A percentile compares a stretch with the other conserved stretches of the same genome.
Evolutionary conservation across 2,329 filamentous ascomycete species (phyloP).

Genomic region (Cryphonectria japonica): DNA sequence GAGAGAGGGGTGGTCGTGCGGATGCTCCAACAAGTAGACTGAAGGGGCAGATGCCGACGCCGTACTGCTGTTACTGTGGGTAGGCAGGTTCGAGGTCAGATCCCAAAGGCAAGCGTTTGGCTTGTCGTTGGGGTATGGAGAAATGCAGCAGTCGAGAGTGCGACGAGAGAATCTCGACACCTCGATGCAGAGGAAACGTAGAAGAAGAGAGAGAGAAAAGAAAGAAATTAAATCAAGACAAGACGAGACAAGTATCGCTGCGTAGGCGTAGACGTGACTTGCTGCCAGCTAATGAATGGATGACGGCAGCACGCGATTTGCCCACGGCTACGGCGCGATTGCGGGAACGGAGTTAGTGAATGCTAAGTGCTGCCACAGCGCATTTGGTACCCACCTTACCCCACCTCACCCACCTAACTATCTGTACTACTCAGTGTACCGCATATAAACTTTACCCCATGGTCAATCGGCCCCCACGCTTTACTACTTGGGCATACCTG

Average conservation of each 20-base stretch:
- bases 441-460: too few species aligned
- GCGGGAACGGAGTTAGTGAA: background rate
- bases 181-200: background rate
- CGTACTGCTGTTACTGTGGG: background rate
- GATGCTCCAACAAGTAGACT: conserved; percentile 25
- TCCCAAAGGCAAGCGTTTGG: background rate
- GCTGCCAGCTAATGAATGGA: background rate
- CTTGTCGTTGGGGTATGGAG: background rate
- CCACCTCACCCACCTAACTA: background rate
- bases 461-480: background rate
- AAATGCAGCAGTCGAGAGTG: background rate
- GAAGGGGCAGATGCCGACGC: background rate
- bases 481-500: background rate
- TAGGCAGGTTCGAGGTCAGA: background rate
- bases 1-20: background rate
- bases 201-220: background rate
- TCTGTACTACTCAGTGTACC: too few species aligned
- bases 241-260: background rate
- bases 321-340: background rate
- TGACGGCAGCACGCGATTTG: conserved; percentile 5
- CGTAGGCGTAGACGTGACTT: background rate
- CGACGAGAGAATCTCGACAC: background rate
- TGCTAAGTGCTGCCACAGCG: background rate
- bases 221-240: background rate
- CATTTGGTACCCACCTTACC: background rate